These are phyloP conservation scores for Fusarium globosum DNA, from an alignment of 2,329 filamentous ascomycete species.

Conservation along the genomic window DNA sequence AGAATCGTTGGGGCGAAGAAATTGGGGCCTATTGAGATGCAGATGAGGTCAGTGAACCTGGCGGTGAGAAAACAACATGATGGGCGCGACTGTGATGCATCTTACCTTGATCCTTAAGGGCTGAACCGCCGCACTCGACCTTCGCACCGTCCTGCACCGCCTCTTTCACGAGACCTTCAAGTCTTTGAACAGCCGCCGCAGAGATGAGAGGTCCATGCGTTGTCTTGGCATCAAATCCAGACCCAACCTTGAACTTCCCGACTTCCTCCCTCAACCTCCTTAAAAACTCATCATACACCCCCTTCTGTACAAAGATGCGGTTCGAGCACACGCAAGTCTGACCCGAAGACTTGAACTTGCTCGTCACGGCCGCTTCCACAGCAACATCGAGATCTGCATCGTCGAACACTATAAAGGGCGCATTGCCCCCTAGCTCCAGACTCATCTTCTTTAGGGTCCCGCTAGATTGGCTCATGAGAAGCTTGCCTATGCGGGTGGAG, in stretches of 20 bases:
- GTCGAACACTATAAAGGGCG: constrained; percentile 66
- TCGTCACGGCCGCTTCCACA: constrained; percentile 66
- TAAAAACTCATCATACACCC: constrained; percentile 77
- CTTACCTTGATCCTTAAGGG: not conserved
- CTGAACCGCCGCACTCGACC: not conserved
- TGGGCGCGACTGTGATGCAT: not conserved
- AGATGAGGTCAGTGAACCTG: not conserved
- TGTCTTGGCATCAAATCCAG: constrained; percentile 71
- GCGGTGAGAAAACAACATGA: not conserved
- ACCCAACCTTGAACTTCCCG: constrained; percentile 65
- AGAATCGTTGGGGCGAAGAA: constrained; percentile 78
- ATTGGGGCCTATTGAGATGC: constrained; percentile 53
- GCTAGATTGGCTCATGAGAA: constrained; percentile 77
- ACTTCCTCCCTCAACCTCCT: constrained; percentile 63
- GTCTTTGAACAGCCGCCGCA: not conserved
- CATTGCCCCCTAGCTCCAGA: constrained; percentile 78
- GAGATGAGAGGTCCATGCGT: constrained; percentile 69
- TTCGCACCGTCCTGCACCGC: not conserved
- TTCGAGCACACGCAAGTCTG: constrained; percentile 92
- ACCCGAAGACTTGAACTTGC: constrained; percentile 88
- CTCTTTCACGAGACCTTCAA: not conserved
- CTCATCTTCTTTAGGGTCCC: constrained; percentile 73
- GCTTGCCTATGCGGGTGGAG: constrained; percentile 58
- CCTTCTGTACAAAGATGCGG: constrained; percentile 77
- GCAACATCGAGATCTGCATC: constrained; percentile 74